phyloP scores from a whole-genome alignment of 805 yeast genomes.

The Sugiyamaella valdiviana region DNA sequence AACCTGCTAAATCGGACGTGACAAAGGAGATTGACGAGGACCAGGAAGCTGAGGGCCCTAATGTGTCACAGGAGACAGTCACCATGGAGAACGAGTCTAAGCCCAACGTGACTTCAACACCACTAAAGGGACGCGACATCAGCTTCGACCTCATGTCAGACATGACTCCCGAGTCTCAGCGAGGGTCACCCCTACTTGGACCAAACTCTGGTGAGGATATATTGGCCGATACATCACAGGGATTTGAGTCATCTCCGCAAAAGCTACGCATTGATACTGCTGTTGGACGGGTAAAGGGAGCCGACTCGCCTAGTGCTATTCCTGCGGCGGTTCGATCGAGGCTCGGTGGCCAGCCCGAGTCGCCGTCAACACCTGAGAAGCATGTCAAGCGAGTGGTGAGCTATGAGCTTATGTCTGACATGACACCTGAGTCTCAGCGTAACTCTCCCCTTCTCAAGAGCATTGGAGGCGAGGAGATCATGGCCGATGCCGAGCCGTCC shows the following conservation, averaged over 20 bases:
- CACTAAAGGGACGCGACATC: background rate
- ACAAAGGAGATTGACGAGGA: constrained; percentile 4
- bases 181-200: background rate
- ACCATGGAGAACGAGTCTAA: background rate
- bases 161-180: background rate
- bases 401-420: background rate
- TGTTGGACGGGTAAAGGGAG: background rate
- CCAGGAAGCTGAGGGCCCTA: background rate
- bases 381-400: background rate
- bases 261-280: background rate
- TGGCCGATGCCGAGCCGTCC: background rate
- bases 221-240: background rate
- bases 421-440: background rate
- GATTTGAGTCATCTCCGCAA: background rate
- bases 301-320: background rate
- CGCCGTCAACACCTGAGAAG: background rate
- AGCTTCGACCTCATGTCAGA: background rate
- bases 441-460: background rate
- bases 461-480: background rate
- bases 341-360: background rate
- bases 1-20: background rate
- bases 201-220: background rate
- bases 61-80: background rate
- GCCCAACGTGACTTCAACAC: background rate
- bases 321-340: background rate